These are phyloP conservation scores for Cyberlindnera nakhonratchasimensis DNA, from an alignment of 805 yeast species.

Conservation along the genomic window DNA sequence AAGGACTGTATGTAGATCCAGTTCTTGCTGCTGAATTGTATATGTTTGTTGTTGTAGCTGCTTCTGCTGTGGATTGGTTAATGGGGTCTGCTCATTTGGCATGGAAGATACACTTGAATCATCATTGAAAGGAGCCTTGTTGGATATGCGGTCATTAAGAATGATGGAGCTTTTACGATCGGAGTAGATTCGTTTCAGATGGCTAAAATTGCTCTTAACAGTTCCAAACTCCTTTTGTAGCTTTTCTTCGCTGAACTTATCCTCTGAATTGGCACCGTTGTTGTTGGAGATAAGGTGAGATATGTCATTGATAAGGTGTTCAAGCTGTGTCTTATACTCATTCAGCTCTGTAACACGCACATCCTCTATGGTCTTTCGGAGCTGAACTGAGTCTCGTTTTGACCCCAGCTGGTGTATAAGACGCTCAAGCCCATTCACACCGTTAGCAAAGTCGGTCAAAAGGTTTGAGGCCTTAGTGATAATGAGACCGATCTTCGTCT, in stretches of 20 bases:
- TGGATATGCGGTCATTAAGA: slow-evolving; percentile 30
- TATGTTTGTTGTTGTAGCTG: slow-evolving; percentile 35
- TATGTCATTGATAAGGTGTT: slow-evolving; percentile 30
- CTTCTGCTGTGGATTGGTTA: slow-evolving; percentile 15
- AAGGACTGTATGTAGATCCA: slow-evolving; percentile 60
- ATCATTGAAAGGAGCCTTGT: slow-evolving; percentile 19
- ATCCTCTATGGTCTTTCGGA: slow-evolving; percentile 33
- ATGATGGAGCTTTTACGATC: slow-evolving; percentile 44
- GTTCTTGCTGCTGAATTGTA: slow-evolving; percentile 42
- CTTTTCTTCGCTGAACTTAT: slow-evolving; percentile 34
- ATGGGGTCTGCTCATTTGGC: slow-evolving; percentile 22
- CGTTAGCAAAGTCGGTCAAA: slow-evolving; percentile 41
- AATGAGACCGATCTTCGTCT: slow-evolving; percentile 21
- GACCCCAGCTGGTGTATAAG: slow-evolving; percentile 51
- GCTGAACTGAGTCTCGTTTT: slow-evolving; percentile 34
- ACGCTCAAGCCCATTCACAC: slow-evolving; percentile 48
- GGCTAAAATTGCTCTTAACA: slow-evolving; percentile 44
- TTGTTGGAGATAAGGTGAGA: slow-evolving; percentile 22
- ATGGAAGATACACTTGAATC: slow-evolving; percentile 15
- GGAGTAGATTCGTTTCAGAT: slow-evolving; percentile 42
- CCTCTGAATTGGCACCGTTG: slow-evolving; percentile 16
- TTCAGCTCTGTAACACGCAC: slow-evolving; percentile 19
- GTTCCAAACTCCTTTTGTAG: slow-evolving; percentile 53
- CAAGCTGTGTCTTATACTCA: slow-evolving; percentile 31
- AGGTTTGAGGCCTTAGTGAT: slow-evolving; percentile 27